Evolutionary conservation across 2,329 filamentous ascomycete species (phyloP).

Genomic region (Achaetomium macrosporum): DNA sequence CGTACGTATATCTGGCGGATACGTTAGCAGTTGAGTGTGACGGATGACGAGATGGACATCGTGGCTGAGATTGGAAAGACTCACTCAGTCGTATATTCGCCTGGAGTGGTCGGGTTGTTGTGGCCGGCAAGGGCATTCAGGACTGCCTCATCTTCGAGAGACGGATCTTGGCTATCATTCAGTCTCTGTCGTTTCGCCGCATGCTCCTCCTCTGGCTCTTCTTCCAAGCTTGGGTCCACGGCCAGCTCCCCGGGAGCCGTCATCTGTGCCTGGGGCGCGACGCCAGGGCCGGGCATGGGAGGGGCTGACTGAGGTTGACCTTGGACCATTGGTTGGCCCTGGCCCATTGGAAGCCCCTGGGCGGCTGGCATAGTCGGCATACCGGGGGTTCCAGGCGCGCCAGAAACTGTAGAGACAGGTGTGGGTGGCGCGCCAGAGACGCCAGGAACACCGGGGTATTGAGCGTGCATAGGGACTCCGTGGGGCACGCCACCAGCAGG

Average conservation of each 20-base stretch:
- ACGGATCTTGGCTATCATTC: constrained; percentile 30
- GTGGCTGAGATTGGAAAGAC: constrained; percentile 16
- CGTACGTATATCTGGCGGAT: constrained; percentile 35
- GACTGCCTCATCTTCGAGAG: constrained; percentile 42
- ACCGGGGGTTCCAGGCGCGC: constrained; percentile 7
- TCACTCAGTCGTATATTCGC: constrained; percentile 41
- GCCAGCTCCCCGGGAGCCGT: constrained; percentile 18
- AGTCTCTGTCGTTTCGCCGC: constrained; percentile 38
- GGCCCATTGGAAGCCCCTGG: constrained; percentile 1
- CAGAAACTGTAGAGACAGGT: background rate
- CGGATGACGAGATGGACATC: too few species aligned
- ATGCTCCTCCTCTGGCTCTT: constrained; percentile 27
- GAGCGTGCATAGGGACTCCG: background rate
- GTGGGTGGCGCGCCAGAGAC: constrained; percentile 1
- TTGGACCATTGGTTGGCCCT: background rate
- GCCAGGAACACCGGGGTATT: background rate
- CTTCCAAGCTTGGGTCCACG: constrained; percentile 28
- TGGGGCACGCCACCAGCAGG: background rate
- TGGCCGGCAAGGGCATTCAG: constrained; percentile 41
- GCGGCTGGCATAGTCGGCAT: background rate
- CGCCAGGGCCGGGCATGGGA: constrained; percentile 13
- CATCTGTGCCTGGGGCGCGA: constrained; percentile 22
- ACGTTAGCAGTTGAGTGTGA: constrained; percentile 4
- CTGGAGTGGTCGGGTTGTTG: constrained; percentile 31
- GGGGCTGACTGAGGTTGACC: constrained; percentile 2